Base-by-base conservation (phyloP, 257 asterid species). In the Coffea canephora region DNA sequence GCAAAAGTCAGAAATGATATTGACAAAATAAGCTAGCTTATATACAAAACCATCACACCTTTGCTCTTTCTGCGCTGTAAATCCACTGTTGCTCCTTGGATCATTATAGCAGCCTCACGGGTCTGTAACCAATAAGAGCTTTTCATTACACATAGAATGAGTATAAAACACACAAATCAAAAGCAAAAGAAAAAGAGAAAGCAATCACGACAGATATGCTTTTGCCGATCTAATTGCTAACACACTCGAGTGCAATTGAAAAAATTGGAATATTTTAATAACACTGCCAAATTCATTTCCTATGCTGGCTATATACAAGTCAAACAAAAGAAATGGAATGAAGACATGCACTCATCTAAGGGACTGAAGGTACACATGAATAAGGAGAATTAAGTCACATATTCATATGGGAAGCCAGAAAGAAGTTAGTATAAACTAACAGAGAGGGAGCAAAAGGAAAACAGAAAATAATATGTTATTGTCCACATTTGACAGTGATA, bases 21-120 rank as follows among this genome's bases (percentile, higher is more conserved):
- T 62, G 31, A 39, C 68, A 46, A 68, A 59, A 75, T 31, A 72
- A 82, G 67, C 31, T 48, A 48, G 48, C 34, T 62, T 18, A 16
- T 18, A 49, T 36, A 31, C 48, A 23, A 41, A 69, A 36, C 13
- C 19, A 36, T 21, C 55, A 82, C 45, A 94, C 99, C 99, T 96
- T 93, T 92, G 90, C 90, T 92, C 91, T 89, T 96, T 87, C 88
- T 94, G 55, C 99, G 89, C 94, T 96, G 99, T 86, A 89, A 86
- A 90, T 96, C 99, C 75, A 96, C 97, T 64, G 93, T 89, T 87
- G 94, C 93, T 79, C 99, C 98, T 82, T 91, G 98, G 80, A 89
- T 87, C 97, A 89, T 89, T 54, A 82, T 49, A 23, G 95, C 96
- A 84, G 91, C 99, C 89, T 94, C 98, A 69, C 98, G 96, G 79